Conservation (phyloP, 768 basidiomycete species). For the Serendipita vermifera region DNA sequence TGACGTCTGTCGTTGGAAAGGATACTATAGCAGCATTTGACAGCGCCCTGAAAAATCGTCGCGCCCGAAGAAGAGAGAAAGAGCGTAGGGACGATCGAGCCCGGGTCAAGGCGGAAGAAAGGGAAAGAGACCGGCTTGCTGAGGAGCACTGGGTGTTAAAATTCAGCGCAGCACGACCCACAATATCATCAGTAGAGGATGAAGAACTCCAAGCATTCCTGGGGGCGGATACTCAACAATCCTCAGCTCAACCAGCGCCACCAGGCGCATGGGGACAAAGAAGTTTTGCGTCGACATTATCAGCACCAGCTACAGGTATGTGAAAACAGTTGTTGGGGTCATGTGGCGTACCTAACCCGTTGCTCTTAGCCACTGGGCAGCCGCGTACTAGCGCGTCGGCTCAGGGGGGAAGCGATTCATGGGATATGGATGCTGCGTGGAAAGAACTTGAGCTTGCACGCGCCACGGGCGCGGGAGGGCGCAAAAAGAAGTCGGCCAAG, state of each 20-base stretch:
- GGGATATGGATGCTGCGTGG: conserved; percentile 70
- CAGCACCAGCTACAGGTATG: not conserved
- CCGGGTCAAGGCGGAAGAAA: conserved; percentile 60
- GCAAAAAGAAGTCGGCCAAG: conserved; percentile 33
- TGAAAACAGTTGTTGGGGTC: not conserved
- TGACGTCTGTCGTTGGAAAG: conserved; percentile 60
- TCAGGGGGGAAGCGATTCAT: conserved; percentile 40
- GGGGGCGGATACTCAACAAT: conserved; percentile 22
- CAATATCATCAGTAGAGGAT: conserved; percentile 26
- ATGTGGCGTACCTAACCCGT: not conserved
- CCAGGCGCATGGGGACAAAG: conserved; percentile 10
- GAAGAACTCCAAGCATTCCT: conserved; percentile 24
- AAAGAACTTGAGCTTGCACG: conserved; percentile 59
- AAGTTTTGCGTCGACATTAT: conserved; percentile 9
- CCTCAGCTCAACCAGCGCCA: not conserved
- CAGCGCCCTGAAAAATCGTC: conserved; percentile 61
- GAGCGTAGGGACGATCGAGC: conserved; percentile 79
- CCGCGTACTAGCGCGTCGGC: not conserved
- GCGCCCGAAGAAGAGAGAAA: conserved; percentile 64
- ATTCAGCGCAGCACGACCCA: conserved; percentile 24
- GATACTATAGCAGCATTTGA: conserved; percentile 76
- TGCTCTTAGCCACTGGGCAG: not conserved
- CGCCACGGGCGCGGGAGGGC: conserved; percentile 23
- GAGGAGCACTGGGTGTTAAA: conserved; percentile 15
- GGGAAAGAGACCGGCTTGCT: conserved; percentile 42